phyloP scores from a whole-genome alignment of 768 basidiomycete species.

The Antrodiella citrinella region DNA sequence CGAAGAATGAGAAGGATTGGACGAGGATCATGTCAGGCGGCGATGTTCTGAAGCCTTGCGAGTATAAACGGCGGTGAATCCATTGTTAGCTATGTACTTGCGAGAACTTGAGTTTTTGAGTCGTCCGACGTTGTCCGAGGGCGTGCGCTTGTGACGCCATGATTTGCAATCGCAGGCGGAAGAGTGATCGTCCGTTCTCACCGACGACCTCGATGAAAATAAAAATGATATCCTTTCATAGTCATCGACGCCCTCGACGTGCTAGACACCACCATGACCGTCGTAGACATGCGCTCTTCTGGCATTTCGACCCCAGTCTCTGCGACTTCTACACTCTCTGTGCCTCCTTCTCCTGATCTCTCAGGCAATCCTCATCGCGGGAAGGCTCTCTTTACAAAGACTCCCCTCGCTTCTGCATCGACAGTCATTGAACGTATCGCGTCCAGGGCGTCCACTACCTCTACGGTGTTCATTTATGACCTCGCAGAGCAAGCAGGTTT shows the following conservation, averaged over 20 bases:
- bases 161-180: too few species aligned
- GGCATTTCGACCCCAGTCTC: slow-evolving; percentile 23
- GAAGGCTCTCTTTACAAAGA: background rate
- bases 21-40: slow-evolving; percentile 41
- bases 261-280: slow-evolving; percentile 17
- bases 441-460: slow-evolving; percentile 46
- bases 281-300: slow-evolving; percentile 11
- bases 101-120: too few species aligned
- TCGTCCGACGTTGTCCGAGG: too few species aligned
- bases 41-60: slow-evolving; percentile 72
- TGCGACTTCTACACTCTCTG: slow-evolving; percentile 27
- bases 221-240: background rate
- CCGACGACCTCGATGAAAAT: background rate
- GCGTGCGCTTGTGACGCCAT: too few species aligned
- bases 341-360: slow-evolving; percentile 22
- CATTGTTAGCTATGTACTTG: background rate
- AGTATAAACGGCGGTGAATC: slow-evolving; percentile 79
- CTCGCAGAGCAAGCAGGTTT: slow-evolving; percentile 81
- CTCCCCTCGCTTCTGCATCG: slow-evolving; percentile 40
- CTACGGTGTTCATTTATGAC: slow-evolving; percentile 74
- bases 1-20: slow-evolving; percentile 55
- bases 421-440: slow-evolving; percentile 62
- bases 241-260: background rate
- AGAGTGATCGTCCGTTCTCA: background rate
- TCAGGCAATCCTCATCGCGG: slow-evolving; percentile 16